A percentile compares a stretch with the other conserved stretches of the same genome.
phyloP scores from a whole-genome alignment of 2,329 filamentous ascomycete genomes.

The Madurella mycetomatis region DNA sequence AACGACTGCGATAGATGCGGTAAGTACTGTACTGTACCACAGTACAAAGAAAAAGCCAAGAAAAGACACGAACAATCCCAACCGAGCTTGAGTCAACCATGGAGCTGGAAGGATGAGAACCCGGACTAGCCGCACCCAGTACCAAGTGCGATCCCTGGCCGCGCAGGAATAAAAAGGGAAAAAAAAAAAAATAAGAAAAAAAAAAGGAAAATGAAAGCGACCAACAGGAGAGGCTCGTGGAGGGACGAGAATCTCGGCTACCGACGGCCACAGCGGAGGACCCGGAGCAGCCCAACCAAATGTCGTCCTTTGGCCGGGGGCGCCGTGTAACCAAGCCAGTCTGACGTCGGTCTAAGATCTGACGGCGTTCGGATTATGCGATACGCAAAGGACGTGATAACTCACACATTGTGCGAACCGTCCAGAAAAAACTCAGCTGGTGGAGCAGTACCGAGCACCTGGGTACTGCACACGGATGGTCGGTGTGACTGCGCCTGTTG shows the following conservation, averaged over 20 bases:
- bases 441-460: neutral
- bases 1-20: neutral
- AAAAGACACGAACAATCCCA: neutral
- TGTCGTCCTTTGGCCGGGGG: too few relatives aligned
- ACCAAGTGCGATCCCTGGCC: neutral
- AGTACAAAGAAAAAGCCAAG: neutral
- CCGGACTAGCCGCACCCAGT: neutral
- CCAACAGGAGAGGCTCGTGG: too few relatives aligned
- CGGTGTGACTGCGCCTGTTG: neutral
- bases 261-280: too few relatives aligned
- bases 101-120: neutral
- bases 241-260: too few relatives aligned
- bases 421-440: neutral
- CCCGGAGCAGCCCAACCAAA: too few relatives aligned
- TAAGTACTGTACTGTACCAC: too few relatives aligned
- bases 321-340: too few relatives aligned
- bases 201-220: too few relatives aligned
- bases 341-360: neutral
- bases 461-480: slow-evolving; percentile 11
- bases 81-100: neutral
- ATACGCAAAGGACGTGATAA: neutral
- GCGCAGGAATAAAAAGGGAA: neutral
- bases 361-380: neutral
- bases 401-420: neutral
- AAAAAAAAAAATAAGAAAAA: too few relatives aligned